Evolutionary conservation across 2,329 filamentous ascomycete genomes (phyloP).

Genomic region (Beauveria pseudobassiana): DNA sequence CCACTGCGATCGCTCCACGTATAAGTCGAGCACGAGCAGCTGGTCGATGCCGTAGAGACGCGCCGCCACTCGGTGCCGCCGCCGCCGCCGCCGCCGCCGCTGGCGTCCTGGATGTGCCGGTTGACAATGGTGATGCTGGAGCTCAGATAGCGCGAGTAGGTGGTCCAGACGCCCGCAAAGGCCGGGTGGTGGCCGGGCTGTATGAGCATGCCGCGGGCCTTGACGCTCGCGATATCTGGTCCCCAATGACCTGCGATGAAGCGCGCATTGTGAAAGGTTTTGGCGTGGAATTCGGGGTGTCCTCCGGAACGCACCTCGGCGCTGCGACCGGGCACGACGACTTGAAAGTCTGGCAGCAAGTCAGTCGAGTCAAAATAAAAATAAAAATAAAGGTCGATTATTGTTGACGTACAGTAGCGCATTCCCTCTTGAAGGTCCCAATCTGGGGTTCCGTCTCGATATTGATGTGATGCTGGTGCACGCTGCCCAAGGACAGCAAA

Average conservation of each 20-base stretch:
- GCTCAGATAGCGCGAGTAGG: background rate
- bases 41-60: background rate
- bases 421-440: background rate
- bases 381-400: background rate
- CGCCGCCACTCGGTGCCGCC: background rate
- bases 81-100: too few relatives aligned
- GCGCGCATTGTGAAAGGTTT: background rate
- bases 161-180: background rate
- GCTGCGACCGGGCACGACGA: background rate
- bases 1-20: background rate
- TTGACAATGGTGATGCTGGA: background rate
- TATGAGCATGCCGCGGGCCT: background rate
- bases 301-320: background rate
- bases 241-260: conserved; percentile 1
- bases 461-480: background rate
- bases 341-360: background rate
- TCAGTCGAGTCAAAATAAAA: too few relatives aligned
- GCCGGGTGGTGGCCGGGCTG: background rate
- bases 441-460: background rate
- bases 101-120: background rate
- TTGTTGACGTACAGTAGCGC: background rate
- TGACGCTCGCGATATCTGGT: background rate
- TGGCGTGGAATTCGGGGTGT: background rate
- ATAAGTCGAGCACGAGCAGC: background rate
- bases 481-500: background rate